These are phyloP conservation scores for Thuja plicata DNA, from an alignment of 83 land plant species.

Conservation along the genomic window DNA sequence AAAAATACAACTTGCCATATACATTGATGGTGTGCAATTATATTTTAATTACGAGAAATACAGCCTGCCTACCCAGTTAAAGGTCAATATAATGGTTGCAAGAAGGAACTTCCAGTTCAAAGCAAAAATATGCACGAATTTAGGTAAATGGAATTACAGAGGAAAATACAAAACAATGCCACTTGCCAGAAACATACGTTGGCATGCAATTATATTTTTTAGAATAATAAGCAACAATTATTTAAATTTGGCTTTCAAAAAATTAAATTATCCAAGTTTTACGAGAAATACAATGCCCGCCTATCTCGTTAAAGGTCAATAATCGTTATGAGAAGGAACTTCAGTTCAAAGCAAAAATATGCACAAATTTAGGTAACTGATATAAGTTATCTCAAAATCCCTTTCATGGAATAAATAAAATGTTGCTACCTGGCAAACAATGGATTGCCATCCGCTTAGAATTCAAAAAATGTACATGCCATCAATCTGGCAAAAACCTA, in stretches of 20 bases:
- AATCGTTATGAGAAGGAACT: background rate
- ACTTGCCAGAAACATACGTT: background rate
- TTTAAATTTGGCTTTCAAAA: background rate
- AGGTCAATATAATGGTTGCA: background rate
- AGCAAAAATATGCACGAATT: background rate
- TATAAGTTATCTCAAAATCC: conserved; percentile 6
- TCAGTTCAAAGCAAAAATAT: conserved; percentile 5
- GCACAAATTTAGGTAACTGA: conserved; percentile 6
- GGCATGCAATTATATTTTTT: background rate
- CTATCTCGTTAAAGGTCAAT: background rate
- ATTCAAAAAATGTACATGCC: conserved; percentile 16
- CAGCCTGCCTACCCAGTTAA: background rate
- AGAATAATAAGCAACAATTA: background rate
- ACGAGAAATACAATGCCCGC: background rate
- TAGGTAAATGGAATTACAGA: background rate
- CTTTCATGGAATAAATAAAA: conserved; percentile 1
- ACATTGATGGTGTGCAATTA: background rate
- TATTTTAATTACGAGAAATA: background rate
- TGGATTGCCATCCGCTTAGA: conserved; percentile 12
- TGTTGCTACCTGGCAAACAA: conserved; percentile 13
- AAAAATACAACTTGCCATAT: background rate
- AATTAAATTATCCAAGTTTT: background rate
- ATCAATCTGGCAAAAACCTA: conserved; percentile 14
- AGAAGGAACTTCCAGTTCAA: no score
- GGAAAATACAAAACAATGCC: background rate